phyloP scores from a whole-genome alignment of 352 stramenopile species.

The Globisporangium canariense region DNA sequence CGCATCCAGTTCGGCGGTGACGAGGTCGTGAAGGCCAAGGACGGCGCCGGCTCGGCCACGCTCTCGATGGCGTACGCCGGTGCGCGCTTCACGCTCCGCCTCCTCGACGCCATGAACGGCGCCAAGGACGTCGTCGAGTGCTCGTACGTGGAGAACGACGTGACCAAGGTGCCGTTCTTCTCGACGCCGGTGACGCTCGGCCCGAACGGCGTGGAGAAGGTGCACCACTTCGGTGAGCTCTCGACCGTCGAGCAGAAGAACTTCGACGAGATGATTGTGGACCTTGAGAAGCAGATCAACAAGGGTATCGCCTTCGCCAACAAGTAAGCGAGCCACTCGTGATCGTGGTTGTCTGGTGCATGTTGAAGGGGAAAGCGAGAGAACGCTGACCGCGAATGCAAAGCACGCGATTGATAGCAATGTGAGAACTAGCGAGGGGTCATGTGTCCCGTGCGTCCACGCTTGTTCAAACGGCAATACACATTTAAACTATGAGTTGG shows the following conservation, averaged over 20 bases:
- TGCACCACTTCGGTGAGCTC: conserved; percentile 91
- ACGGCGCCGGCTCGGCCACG: conserved; percentile 97
- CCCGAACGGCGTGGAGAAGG: conserved; percentile 94
- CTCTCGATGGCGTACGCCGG: conserved; percentile 99
- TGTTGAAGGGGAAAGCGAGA: background rate
- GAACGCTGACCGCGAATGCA: background rate
- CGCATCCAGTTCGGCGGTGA: conserved; percentile 93
- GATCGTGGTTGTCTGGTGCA: background rate
- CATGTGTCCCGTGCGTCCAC: no score
- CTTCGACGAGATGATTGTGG: conserved; percentile 88
- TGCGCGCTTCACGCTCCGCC: conserved; percentile 90
- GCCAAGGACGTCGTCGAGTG: conserved; percentile 95
- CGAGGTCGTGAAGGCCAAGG: conserved; percentile 97
- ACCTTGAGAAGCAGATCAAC: conserved; percentile 85
- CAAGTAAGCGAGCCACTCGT: conserved; percentile 34
- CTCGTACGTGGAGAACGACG: conserved; percentile 95
- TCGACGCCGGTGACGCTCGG: conserved; percentile 94
- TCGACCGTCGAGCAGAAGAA: conserved; percentile 81
- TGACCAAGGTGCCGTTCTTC: conserved; percentile 97
- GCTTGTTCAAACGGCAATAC: conserved; percentile 1
- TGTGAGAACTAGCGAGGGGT: background rate
- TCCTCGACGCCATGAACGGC: conserved; percentile 95
- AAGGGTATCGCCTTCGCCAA: conserved; percentile 87
- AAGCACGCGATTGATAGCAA: conserved; percentile 1
- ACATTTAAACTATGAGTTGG: conserved; percentile 8